Evolutionary conservation across 495 filamentous ascomycete species (phyloP).

Genomic region (Penicillium egyptiacum): DNA sequence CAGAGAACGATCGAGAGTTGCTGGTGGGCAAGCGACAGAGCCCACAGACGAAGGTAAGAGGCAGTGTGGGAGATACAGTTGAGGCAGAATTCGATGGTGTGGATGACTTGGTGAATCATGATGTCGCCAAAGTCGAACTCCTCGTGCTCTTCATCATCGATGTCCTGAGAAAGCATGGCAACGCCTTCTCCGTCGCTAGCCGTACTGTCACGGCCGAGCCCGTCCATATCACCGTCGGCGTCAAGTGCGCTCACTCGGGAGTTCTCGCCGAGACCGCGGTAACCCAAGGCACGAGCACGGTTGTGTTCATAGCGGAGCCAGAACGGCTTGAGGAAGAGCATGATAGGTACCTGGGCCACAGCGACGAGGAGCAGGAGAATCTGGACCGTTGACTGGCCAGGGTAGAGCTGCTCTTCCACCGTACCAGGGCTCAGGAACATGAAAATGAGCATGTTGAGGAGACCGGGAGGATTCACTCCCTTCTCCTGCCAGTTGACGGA

Average conservation of each 20-base stretch:
- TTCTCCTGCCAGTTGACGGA: conserved; percentile 77
- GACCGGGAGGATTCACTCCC: conserved; percentile 68
- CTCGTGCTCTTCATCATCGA: conserved; percentile 73
- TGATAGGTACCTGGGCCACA: conserved; percentile 78
- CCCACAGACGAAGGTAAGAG: conserved; percentile 98
- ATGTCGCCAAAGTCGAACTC: conserved; percentile 95
- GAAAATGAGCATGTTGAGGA: conserved; percentile 99
- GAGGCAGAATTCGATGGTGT: conserved; percentile 99
- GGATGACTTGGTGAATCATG: conserved; percentile 99
- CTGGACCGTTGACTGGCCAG: conserved; percentile 73
- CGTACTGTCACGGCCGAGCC: conserved; percentile 60
- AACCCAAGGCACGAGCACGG: conserved; percentile 79
- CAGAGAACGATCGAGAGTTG: conserved; percentile 96
- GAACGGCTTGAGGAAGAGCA: conserved; percentile 93
- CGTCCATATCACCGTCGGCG: conserved; percentile 66
- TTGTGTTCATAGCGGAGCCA: conserved; percentile 93
- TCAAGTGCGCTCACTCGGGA: conserved; percentile 83
- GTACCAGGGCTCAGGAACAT: conserved; percentile 93
- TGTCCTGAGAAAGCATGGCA: conserved; percentile 87
- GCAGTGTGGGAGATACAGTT: conserved; percentile 99
- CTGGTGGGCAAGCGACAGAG: conserved; percentile 93
- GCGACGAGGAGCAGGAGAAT: conserved; percentile 79
- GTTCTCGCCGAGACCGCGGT: conserved; percentile 86
- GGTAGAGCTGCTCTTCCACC: conserved; percentile 72
- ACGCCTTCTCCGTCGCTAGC: conserved; percentile 83